Conservation (phyloP, 495 filamentous ascomycete genomes). For the Aspergillus biplanus region DNA sequence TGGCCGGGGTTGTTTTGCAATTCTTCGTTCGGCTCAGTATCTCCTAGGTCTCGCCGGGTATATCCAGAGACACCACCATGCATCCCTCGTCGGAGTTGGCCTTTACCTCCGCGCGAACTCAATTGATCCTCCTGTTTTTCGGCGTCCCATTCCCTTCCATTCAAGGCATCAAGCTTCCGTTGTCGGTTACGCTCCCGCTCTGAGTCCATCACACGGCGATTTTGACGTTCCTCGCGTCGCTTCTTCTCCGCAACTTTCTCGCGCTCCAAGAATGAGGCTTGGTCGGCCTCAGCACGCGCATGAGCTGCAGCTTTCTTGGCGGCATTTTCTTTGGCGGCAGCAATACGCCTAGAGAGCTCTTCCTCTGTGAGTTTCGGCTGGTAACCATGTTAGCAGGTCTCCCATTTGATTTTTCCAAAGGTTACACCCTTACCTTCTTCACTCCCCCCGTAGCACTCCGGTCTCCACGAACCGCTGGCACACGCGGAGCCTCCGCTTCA, state of each 20-base stretch:
- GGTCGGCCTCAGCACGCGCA: conserved; percentile 68
- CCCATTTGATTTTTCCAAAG: not conserved
- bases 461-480: conserved; percentile 67
- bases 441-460: conserved; percentile 69
- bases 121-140: conserved; percentile 71
- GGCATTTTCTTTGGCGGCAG: conserved; percentile 61
- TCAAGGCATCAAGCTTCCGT: conserved; percentile 68
- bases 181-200: conserved; percentile 74
- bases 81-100: conserved; percentile 57
- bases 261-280: conserved; percentile 66
- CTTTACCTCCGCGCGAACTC: conserved; percentile 48
- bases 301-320: conserved; percentile 62
- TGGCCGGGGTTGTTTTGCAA: not conserved
- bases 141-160: conserved; percentile 75
- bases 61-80: conserved; percentile 60
- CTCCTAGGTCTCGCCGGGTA: conserved; percentile 38
- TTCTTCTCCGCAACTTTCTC: conserved; percentile 61
- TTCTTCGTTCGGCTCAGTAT: conserved; percentile 29
- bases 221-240: conserved; percentile 57
- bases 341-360: conserved; percentile 63
- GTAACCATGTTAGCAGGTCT: conserved; percentile 19
- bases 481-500: conserved; percentile 36
- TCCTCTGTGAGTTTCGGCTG: conserved; percentile 71
- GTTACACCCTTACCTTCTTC: conserved; percentile 43
- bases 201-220: conserved; percentile 63